Conservation (phyloP, 805 yeast species). For the Vanderwaltozyma yarrowii region DNA sequence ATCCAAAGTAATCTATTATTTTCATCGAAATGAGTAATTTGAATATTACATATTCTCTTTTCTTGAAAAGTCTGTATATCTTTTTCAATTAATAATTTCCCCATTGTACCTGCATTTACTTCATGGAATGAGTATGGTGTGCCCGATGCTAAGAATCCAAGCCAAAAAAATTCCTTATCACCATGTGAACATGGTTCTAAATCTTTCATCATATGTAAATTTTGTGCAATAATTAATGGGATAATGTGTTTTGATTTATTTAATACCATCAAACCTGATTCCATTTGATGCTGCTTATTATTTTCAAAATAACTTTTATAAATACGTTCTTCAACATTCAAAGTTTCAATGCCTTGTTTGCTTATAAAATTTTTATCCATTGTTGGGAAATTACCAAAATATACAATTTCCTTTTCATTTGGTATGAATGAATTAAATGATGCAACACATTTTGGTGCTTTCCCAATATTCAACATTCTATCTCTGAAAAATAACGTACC, state of each 20-base stretch:
- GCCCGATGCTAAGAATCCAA: slow-evolving; percentile 48
- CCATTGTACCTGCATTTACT: slow-evolving; percentile 10
- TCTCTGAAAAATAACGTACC: slow-evolving; percentile 7
- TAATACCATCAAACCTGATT: slow-evolving; percentile 37
- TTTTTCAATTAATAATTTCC: slow-evolving; percentile 5
- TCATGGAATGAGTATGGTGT: slow-evolving; percentile 31
- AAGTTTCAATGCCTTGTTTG: slow-evolving; percentile 1
- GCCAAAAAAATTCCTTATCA: slow-evolving; percentile 66
- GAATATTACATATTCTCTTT: slow-evolving; percentile 8
- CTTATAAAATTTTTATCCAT: slow-evolving; percentile 7
- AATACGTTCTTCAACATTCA: slow-evolving; percentile 23
- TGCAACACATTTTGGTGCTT: slow-evolving; percentile 28
- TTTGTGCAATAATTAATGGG: slow-evolving; percentile 36
- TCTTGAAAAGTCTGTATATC: slow-evolving; percentile 4
- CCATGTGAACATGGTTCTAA: slow-evolving; percentile 52
- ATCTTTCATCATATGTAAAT: slow-evolving; percentile 35
- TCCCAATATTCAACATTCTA: slow-evolving; percentile 1
- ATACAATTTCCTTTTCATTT: slow-evolving; percentile 31
- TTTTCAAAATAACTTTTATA: slow-evolving; percentile 35
- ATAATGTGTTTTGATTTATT: slow-evolving; percentile 36
- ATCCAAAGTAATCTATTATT: slow-evolving; percentile 10
- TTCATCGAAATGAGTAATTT: slow-evolving; percentile 8
- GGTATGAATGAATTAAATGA: slow-evolving; percentile 41
- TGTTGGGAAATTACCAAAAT: slow-evolving; percentile 24
- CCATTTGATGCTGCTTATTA: slow-evolving; percentile 37